phyloP scores from a whole-genome alignment of 2,329 filamentous ascomycete species.

The Beauveria rudraprayagi region DNA sequence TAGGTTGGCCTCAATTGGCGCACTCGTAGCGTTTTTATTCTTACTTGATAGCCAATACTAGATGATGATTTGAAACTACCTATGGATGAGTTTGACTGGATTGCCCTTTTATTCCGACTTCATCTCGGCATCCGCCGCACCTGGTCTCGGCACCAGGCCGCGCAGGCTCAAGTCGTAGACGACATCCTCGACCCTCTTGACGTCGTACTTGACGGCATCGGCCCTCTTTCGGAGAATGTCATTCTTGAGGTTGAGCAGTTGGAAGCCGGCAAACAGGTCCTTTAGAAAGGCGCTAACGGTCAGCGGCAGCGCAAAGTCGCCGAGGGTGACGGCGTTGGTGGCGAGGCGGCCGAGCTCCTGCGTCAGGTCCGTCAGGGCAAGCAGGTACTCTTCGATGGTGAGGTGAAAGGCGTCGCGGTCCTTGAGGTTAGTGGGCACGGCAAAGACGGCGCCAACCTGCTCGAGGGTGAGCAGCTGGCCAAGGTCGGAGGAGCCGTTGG shows the following conservation, averaged over 20 bases:
- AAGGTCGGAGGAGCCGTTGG: slow-evolving; percentile 39
- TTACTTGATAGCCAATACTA: neutral
- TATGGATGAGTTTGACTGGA: neutral
- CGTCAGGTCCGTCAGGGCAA: slow-evolving; percentile 76
- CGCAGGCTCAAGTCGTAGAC: slow-evolving; percentile 91
- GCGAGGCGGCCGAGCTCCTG: slow-evolving; percentile 87
- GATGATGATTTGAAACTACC: neutral
- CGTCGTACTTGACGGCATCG: slow-evolving; percentile 92
- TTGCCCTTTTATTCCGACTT: slow-evolving; percentile 22
- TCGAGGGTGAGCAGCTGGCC: slow-evolving; percentile 77
- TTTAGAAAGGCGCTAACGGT: slow-evolving; percentile 90
- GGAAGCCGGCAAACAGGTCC: slow-evolving; percentile 91
- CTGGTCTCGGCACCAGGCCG: slow-evolving; percentile 59
- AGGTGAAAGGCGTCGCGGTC: slow-evolving; percentile 86
- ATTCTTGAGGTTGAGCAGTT: slow-evolving; percentile 96
- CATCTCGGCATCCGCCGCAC: slow-evolving; percentile 29
- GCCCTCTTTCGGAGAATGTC: slow-evolving; percentile 80
- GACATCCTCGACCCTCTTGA: slow-evolving; percentile 97
- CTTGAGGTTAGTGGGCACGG: slow-evolving; percentile 85
- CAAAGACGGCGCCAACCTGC: slow-evolving; percentile 70
- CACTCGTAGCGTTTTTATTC: no score
- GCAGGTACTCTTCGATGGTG: slow-evolving; percentile 94
- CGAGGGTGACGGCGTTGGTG: slow-evolving; percentile 87
- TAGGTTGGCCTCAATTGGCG: neutral
- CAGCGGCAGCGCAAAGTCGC: slow-evolving; percentile 77